Base-by-base conservation (phyloP, 495 filamentous ascomycete genomes). In the Choiromyces venosus region DNA sequence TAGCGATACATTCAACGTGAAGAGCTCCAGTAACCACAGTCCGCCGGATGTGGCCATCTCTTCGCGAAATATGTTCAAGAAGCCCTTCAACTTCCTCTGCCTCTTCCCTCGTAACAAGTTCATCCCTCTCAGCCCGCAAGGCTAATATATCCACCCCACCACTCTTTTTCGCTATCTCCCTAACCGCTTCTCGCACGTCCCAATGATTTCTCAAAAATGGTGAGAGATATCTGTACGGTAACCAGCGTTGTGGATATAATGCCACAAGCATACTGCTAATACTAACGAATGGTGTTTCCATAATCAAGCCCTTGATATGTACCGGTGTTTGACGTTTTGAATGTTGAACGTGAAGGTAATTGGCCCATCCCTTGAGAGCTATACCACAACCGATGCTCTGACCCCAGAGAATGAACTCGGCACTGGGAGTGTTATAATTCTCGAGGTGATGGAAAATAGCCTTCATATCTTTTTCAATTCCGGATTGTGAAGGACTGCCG, bases 201-300 rank as follows among this genome's bases (percentile, higher is more conserved):
- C 88, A 89, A 38, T 82, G 82, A 74, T 85, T 88, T 81, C 87
- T 82, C 61, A 88, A 82, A 76, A 89, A 87, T 0, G 84, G 83
- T 69, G 83, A 80, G 0, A 90, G 82, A 82, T 91, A 89, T 5
- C 87, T 84, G 81, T 95, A 94, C 0, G 91, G 91, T 0, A 94
- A 82, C 92, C 92, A 94, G 73, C 88, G 91, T 78, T 94, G 91
- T 14, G 92, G 92, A 81, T 93, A 95, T 29, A 96, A 80, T 2
- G 87, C 87, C 38, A 87, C 82, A 25, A 96, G 83, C 91, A 96
- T 93, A 38, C 87, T 86, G n/a, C 86, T 83, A 69, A 93, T 86
- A 69, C 87, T 92, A 2, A 88, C 84, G 69, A 93, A 93, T 4
- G 92, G 92, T 0, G 92, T 93, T 76, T 95, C 92, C 16, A 94